Evolutionary conservation across 2,329 filamentous ascomycete genomes (phyloP).

Genomic region (Neonectria faginata): DNA sequence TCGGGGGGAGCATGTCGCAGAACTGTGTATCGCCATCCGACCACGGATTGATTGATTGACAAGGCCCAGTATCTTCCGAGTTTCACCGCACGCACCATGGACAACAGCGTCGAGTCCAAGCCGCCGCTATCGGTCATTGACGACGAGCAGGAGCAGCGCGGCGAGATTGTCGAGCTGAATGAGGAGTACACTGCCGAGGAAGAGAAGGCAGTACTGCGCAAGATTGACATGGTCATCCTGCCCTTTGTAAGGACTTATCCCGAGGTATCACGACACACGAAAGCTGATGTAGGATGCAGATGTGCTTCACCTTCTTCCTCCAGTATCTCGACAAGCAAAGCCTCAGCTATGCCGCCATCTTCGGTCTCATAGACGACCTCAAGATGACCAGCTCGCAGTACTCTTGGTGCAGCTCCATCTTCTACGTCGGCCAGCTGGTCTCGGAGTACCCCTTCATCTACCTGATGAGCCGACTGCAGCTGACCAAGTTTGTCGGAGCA

Average conservation of each 20-base stretch:
- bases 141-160: constrained; percentile 23
- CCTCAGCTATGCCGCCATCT: constrained; percentile 60
- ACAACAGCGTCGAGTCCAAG: constrained; percentile 19
- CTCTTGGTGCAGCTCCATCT: constrained; percentile 61
- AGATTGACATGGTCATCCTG: constrained; percentile 50
- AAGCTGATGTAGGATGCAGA: constrained; percentile 14
- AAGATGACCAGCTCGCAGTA: constrained; percentile 58
- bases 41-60: constrained; percentile 6
- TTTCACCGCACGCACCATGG: constrained; percentile 8
- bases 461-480: constrained; percentile 60
- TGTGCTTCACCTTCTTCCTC: constrained; percentile 58
- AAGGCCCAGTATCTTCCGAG: background rate
- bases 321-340: constrained; percentile 63
- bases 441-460: constrained; percentile 64
- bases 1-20: constrained; percentile 1
- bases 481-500: constrained; percentile 62
- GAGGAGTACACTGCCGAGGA: constrained; percentile 44
- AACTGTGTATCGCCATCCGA: background rate
- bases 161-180: constrained; percentile 25
- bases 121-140: constrained; percentile 5
- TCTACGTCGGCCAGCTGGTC: constrained; percentile 59
- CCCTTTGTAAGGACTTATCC: constrained; percentile 42
- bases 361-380: constrained; percentile 60
- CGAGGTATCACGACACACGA: background rate
- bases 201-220: constrained; percentile 47